Conservation (phyloP, 345 rosid genomes). For the Eucalyptus sp. region DNA sequence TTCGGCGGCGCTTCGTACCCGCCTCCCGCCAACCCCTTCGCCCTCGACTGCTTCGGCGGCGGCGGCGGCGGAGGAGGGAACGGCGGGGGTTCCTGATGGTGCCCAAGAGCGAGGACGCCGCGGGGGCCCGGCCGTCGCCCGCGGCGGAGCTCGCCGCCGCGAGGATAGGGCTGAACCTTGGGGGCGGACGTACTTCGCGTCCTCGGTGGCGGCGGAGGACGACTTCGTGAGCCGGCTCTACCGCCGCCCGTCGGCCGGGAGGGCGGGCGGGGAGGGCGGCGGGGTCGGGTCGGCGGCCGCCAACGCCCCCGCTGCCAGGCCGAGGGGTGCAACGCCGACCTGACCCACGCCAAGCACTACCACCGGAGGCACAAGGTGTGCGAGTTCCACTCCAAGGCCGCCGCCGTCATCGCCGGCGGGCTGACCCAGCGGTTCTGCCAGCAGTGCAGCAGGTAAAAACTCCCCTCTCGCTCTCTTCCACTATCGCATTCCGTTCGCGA, state of each 20-base stretch:
- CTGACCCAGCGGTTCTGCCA: conserved; percentile 98
- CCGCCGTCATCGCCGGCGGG: conserved; percentile 81
- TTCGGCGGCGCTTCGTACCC: neutral
- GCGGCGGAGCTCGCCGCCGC: conserved; percentile 32
- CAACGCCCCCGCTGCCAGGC: conserved; percentile 77
- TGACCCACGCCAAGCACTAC: conserved; percentile 87
- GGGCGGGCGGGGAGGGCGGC: conserved; percentile 14
- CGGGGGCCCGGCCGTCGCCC: conserved; percentile 5
- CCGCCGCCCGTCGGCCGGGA: conserved; percentile 65
- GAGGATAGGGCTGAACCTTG: conserved; percentile 79
- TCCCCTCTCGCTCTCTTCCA: neutral
- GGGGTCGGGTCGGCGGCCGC: neutral
- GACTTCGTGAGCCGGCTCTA: conserved; percentile 83
- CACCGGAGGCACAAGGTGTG: conserved; percentile 98
- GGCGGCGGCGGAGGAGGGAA: conserved; percentile 8
- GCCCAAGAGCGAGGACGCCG: conserved; percentile 64
- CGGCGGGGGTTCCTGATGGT: conserved; percentile 30
- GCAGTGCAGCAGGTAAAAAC: conserved; percentile 85
- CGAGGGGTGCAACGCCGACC: conserved; percentile 94
- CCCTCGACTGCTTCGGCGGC: conserved; percentile 32
- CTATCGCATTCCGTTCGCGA: neutral
- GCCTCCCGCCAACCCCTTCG: neutral
- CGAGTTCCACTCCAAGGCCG: conserved; percentile 92
- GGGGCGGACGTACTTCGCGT: conserved; percentile 92
- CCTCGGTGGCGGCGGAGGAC: conserved; percentile 44